Evolutionary conservation across 257 asterid genomes (phyloP).

Genomic region (Eustoma russellianum): DNA sequence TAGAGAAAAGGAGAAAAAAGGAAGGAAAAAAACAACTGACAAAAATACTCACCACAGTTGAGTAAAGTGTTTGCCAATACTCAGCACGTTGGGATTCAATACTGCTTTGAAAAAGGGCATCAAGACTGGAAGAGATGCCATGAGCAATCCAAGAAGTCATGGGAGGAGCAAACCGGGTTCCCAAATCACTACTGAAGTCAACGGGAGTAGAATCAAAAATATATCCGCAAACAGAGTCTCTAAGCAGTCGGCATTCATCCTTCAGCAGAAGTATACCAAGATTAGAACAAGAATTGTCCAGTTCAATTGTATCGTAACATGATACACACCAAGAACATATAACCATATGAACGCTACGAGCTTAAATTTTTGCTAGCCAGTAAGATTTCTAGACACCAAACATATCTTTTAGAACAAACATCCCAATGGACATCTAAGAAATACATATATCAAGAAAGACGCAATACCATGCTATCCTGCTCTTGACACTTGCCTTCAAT

Average conservation of each 20-base stretch:
- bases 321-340: background rate
- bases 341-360: background rate
- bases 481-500: slow-evolving; percentile 65
- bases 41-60: slow-evolving; percentile 58
- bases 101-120: slow-evolving; percentile 64
- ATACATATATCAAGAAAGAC: background rate
- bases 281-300: background rate
- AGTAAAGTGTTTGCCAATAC: slow-evolving; percentile 91
- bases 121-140: slow-evolving; percentile 68
- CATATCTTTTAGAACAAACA: background rate
- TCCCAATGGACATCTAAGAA: background rate
- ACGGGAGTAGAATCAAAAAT: slow-evolving; percentile 86
- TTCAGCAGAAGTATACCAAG: slow-evolving; percentile 16
- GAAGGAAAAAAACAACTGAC: background rate
- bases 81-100: slow-evolving; percentile 86
- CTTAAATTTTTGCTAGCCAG: background rate
- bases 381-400: slow-evolving; percentile 4
- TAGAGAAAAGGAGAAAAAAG: background rate
- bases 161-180: slow-evolving; percentile 60
- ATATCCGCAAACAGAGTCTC: slow-evolving; percentile 78
- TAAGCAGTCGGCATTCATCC: slow-evolving; percentile 52
- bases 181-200: slow-evolving; percentile 78
- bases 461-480: slow-evolving; percentile 44
- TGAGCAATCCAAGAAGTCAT: slow-evolving; percentile 61
- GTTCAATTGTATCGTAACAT: background rate